Evolutionary conservation across 192 early-diverging fungal species (phyloP).

Genomic region (Entomortierella chlamydospora): DNA sequence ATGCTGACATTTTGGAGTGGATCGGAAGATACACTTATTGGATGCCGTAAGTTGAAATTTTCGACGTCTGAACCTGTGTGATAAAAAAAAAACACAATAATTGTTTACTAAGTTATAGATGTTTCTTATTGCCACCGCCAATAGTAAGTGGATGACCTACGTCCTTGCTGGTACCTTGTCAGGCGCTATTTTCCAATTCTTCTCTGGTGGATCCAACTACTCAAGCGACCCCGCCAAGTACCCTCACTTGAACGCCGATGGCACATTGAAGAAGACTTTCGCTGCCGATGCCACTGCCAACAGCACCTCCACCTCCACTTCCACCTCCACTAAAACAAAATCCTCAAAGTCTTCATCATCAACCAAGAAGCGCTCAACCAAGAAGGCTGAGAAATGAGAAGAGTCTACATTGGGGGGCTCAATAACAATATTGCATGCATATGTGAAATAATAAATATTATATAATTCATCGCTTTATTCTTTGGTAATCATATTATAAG

Average conservation of each 20-base stretch:
- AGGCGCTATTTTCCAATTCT: constrained; percentile 39
- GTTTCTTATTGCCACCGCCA: neutral
- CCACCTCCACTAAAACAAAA: constrained; percentile 11
- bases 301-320: constrained; percentile 1
- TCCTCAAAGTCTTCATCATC: constrained; percentile 26
- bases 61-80: too few species aligned
- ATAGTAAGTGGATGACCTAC: constrained; percentile 39
- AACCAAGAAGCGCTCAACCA: constrained; percentile 48
- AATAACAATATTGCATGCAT: too few species aligned
- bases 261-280: constrained; percentile 33
- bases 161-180: constrained; percentile 48
- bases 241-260: constrained; percentile 47
- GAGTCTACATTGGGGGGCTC: neutral
- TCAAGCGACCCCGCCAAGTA: constrained; percentile 45
- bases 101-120: neutral
- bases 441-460: too few species aligned
- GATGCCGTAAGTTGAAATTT: constrained; percentile 43
- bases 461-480: too few species aligned
- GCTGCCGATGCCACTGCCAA: neutral
- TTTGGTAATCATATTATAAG: too few species aligned
- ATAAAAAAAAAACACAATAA: too few species aligned
- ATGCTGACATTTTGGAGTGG: constrained; percentile 39
- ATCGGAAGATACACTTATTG: constrained; percentile 32
- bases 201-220: constrained; percentile 52
- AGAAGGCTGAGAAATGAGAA: constrained; percentile 24